Evolutionary conservation across 345 rosid species (phyloP).

Genomic region (Citrus reticulata): DNA sequence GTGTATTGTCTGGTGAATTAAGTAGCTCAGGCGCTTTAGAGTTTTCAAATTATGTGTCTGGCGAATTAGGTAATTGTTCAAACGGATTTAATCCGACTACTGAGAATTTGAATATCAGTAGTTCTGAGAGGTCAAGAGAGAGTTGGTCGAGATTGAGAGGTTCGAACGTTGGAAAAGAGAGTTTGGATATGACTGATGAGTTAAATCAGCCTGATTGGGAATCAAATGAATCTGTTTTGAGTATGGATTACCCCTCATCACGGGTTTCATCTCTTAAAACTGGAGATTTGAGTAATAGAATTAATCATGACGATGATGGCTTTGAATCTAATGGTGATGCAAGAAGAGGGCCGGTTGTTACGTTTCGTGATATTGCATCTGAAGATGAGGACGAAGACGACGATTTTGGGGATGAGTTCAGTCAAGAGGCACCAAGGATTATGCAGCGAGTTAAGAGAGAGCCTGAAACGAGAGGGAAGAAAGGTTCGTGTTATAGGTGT

Average conservation of each 20-base stretch:
- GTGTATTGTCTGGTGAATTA: slow-evolving; percentile 56
- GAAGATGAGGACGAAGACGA: slow-evolving; percentile 50
- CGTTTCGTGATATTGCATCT: slow-evolving; percentile 62
- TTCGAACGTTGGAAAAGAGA: slow-evolving; percentile 39
- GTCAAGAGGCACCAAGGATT: slow-evolving; percentile 38
- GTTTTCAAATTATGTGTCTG: slow-evolving; percentile 46
- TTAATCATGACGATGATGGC: slow-evolving; percentile 39
- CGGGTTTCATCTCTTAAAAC: slow-evolving; percentile 56
- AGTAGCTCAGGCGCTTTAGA: slow-evolving; percentile 52
- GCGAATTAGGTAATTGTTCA: slow-evolving; percentile 37
- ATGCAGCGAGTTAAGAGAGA: slow-evolving; percentile 38
- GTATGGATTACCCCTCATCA: slow-evolving; percentile 86
- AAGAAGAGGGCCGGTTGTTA: slow-evolving; percentile 58
- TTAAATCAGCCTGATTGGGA: slow-evolving; percentile 66
- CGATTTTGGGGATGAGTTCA: slow-evolving; percentile 28
- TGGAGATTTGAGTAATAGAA: slow-evolving; percentile 43
- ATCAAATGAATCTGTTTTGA: slow-evolving; percentile 75
- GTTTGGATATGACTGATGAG: slow-evolving; percentile 47
- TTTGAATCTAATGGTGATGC: slow-evolving; percentile 35
- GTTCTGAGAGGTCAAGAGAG: slow-evolving; percentile 58
- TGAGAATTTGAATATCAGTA: slow-evolving; percentile 42
- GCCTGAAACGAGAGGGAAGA: slow-evolving; percentile 71
- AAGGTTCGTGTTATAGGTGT: slow-evolving; percentile 86
- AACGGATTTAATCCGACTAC: slow-evolving; percentile 16
- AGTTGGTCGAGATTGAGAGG: slow-evolving; percentile 43